Evolutionary conservation across 169 alveolate genomes (phyloP).

Genomic region (Perkinsus chesapeaki): DNA sequence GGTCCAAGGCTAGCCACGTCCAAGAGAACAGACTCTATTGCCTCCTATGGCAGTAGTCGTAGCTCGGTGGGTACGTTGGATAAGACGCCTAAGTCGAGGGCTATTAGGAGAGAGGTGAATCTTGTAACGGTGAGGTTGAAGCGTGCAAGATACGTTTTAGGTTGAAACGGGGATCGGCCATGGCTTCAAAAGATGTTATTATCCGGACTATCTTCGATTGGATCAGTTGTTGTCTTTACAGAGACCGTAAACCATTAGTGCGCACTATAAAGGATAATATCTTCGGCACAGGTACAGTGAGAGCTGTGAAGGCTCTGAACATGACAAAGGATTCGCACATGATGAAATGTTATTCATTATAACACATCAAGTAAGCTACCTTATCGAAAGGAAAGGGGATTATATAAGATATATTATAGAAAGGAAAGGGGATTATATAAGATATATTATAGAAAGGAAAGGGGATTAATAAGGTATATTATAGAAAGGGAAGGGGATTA

Average conservation of each 20-base stretch:
- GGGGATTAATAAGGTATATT: too few species aligned
- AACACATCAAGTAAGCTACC: neutral
- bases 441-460: too few species aligned
- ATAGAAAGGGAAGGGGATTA: too few species aligned
- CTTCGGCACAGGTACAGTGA: neutral
- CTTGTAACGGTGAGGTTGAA: neutral
- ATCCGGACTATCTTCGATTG: neutral
- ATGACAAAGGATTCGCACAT: neutral
- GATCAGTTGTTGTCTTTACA: neutral
- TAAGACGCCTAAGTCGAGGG: neutral
- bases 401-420: too few species aligned
- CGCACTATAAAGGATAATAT: neutral
- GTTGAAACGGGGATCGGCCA: neutral
- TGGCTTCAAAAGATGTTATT: neutral
- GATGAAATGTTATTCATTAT: constrained; percentile 10
- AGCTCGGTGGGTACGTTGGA: neutral
- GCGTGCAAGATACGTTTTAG: neutral
- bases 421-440: too few species aligned
- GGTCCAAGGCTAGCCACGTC: too few species aligned
- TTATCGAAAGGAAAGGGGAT: neutral
- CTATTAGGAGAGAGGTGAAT: neutral
- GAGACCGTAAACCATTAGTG: neutral
- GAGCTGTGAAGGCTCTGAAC: neutral
- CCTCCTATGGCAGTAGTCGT: neutral
- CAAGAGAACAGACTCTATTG: neutral